phyloP scores from a whole-genome alignment of 768 basidiomycete genomes.

The Neoboletus magnificus region DNA sequence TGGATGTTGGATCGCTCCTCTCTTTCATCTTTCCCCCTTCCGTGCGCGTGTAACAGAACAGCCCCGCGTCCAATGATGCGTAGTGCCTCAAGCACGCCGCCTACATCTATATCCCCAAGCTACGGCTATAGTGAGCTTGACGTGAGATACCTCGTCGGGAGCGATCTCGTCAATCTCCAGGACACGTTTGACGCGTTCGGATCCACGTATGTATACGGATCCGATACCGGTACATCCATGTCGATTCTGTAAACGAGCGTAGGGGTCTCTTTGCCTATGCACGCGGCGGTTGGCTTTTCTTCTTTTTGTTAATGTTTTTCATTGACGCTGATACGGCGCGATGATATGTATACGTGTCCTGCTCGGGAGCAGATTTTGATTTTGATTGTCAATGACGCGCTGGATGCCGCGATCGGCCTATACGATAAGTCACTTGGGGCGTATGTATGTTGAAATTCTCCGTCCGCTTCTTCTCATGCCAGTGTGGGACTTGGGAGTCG shows the following conservation, averaged over 20 bases:
- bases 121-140: background rate
- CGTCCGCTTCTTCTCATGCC: no score
- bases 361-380: background rate
- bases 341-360: no score
- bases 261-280: background rate
- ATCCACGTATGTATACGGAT: no score
- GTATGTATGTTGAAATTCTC: no score
- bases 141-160: background rate
- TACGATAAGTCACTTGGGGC: no score
- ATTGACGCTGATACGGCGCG: no score
- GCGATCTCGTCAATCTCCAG: background rate
- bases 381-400: no score
- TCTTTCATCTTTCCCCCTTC: no score
- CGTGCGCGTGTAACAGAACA: background rate
- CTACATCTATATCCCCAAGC: background rate
- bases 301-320: no score
- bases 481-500: background rate
- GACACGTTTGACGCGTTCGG: background rate
- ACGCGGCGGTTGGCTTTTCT: background rate
- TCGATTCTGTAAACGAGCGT: background rate
- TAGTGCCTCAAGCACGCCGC: background rate
- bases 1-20: background rate
- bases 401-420: background rate
- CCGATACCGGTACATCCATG: background rate
- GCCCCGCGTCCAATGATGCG: background rate